A percentile compares a stretch with the other conserved stretches of the same genome.
Conservation (phyloP, 2,329 filamentous ascomycete species). For the Diatrype stigma region DNA sequence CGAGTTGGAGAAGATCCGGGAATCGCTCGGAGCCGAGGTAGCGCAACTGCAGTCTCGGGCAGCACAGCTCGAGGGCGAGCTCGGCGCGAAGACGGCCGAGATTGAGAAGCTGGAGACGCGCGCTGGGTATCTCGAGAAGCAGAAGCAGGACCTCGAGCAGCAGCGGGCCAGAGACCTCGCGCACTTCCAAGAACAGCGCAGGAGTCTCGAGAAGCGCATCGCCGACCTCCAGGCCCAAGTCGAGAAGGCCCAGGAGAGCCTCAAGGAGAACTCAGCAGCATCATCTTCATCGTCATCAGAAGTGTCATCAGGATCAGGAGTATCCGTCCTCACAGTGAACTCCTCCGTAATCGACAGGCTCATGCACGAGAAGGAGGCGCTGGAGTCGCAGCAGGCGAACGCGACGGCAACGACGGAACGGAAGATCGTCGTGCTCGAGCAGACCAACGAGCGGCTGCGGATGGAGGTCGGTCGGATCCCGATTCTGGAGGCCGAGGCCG, state of each 20-base stretch:
- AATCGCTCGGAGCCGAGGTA: constrained; percentile 19
- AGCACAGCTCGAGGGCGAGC: not conserved
- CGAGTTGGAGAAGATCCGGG: constrained; percentile 15
- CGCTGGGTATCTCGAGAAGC: constrained; percentile 16
- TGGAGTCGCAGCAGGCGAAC: constrained; percentile 2
- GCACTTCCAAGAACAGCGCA: constrained; percentile 21
- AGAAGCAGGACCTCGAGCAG: constrained; percentile 9
- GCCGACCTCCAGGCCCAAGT: constrained; percentile 10
- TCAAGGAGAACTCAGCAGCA: not conserved
- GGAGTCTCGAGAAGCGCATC: constrained; percentile 15
- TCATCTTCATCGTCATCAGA: too few species aligned
- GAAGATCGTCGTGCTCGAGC: not conserved
- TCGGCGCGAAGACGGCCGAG: not conserved
- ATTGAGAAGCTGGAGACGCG: not conserved
- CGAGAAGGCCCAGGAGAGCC: constrained; percentile 5
- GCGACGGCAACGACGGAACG: not conserved
- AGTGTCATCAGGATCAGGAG: too few species aligned
- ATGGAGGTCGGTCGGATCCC: constrained; percentile 1
- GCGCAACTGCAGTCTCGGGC: constrained; percentile 18
- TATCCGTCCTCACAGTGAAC: too few species aligned
- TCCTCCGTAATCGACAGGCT: not conserved
- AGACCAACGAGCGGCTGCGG: not conserved
- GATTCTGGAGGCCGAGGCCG: constrained; percentile 16
- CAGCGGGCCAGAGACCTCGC: constrained; percentile 20
- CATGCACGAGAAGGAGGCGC: constrained; percentile 2